Percentiles rank a stretch among this genome's conserved stretches.
phyloP scores from a whole-genome alignment of 495 filamentous ascomycete genomes.

The Chaetomium cochliodes region DNA sequence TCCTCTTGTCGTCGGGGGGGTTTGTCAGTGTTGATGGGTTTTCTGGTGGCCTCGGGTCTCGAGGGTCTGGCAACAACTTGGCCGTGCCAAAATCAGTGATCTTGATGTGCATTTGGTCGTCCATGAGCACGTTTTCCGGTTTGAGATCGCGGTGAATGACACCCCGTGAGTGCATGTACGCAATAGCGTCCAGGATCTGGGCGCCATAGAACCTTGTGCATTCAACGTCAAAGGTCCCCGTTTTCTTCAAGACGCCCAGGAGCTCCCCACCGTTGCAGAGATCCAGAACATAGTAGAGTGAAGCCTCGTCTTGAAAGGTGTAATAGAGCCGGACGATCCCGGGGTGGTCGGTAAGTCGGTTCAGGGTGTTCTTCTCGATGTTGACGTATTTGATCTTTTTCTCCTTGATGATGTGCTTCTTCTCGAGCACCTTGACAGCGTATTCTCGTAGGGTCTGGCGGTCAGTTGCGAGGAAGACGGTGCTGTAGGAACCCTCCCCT shows the following conservation, averaged over 20 bases:
- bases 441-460: conserved; percentile 94
- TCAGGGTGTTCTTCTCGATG: conserved; percentile 98
- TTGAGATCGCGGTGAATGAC: conserved; percentile 98
- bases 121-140: conserved; percentile 93
- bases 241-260: conserved; percentile 87
- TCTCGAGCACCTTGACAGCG: conserved; percentile 97
- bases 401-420: conserved; percentile 99
- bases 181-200: conserved; percentile 93
- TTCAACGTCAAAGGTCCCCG: conserved; percentile 92
- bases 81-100: conserved; percentile 99
- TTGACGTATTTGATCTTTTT: conserved; percentile 99
- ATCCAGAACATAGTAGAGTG: conserved; percentile 95
- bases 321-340: conserved; percentile 97
- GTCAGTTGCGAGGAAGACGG: conserved; percentile 91
- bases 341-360: conserved; percentile 92
- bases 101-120: conserved; percentile 95
- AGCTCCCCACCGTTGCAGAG: conserved; percentile 91
- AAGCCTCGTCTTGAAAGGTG: conserved; percentile 96
- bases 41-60: conserved; percentile 53
- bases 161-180: conserved; percentile 95
- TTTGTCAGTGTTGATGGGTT: conserved; percentile 53
- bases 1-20: conserved; percentile 62
- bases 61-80: conserved; percentile 76
- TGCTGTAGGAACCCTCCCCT: conserved; percentile 97
- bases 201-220: conserved; percentile 94